Conservation (phyloP, 2,329 filamentous ascomycete species). For the Epichloe sibirici region DNA sequence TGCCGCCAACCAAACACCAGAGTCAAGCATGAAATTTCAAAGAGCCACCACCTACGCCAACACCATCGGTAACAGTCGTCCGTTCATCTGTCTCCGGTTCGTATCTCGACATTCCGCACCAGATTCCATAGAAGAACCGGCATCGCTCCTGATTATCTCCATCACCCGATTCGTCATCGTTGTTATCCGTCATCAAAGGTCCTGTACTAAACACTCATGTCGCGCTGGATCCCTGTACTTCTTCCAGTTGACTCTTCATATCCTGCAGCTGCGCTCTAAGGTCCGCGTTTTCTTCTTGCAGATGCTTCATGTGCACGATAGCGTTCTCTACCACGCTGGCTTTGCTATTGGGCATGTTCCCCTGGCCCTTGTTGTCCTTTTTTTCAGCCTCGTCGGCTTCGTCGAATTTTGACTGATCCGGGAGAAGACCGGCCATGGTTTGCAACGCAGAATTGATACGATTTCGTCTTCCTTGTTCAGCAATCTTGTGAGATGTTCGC, state of each 20-base stretch:
- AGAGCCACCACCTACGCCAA: neutral
- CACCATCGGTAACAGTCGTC: neutral
- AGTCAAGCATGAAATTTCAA: neutral
- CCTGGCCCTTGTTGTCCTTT: slow-evolving; percentile 32
- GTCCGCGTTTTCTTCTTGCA: slow-evolving; percentile 61
- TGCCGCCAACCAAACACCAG: neutral
- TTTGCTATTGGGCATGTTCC: slow-evolving; percentile 65
- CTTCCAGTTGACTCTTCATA: slow-evolving; percentile 20
- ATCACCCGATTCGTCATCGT: neutral
- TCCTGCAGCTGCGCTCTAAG: slow-evolving; percentile 48
- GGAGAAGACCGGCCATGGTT: slow-evolving; percentile 81
- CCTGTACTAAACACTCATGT: neutral
- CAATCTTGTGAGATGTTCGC: slow-evolving; percentile 93
- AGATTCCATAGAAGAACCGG: neutral
- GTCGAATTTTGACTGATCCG: slow-evolving; percentile 35
- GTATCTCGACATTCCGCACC: too few relatives aligned
- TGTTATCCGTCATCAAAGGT: neutral
- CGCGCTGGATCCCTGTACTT: slow-evolving; percentile 1
- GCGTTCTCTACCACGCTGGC: slow-evolving; percentile 96
- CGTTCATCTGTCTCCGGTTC: too few relatives aligned
- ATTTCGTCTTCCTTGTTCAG: slow-evolving; percentile 89
- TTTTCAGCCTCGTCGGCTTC: slow-evolving; percentile 32
- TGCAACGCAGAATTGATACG: slow-evolving; percentile 89
- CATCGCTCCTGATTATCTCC: neutral
- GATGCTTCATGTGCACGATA: slow-evolving; percentile 83